Conservation (phyloP, 305 asterid genomes). For the Fraxinus latifolia region DNA sequence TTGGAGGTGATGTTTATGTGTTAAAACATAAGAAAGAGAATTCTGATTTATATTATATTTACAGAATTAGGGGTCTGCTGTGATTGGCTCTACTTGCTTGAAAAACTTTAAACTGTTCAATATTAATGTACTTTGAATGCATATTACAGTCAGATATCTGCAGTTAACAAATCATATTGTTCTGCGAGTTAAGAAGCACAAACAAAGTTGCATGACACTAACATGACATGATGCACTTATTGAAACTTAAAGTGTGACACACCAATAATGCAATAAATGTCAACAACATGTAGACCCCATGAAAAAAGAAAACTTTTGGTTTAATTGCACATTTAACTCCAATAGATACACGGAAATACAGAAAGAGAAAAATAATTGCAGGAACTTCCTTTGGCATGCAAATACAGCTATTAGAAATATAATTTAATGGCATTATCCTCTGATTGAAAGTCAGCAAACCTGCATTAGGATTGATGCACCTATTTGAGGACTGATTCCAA, state of each 20-base stretch:
- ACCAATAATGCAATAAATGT: neutral
- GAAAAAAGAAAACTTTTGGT: neutral
- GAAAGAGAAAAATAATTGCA: neutral
- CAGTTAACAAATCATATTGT: neutral
- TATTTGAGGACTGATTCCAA: constrained; percentile 96
- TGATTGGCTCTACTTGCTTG: neutral
- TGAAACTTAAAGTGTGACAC: neutral
- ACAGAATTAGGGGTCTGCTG: neutral
- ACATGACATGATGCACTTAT: neutral
- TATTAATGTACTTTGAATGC: neutral
- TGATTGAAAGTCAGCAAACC: constrained; percentile 39
- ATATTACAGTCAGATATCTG: neutral
- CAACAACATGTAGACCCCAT: neutral
- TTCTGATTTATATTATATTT: neutral
- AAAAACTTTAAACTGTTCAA: neutral
- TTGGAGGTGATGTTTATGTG: neutral
- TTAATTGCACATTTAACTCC: neutral
- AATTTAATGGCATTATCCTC: neutral
- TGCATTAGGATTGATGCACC: constrained; percentile 96
- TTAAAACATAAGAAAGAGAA: neutral
- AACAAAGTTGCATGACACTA: neutral
- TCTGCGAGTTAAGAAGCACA: neutral
- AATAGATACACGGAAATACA: neutral
- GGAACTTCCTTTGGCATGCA: neutral
- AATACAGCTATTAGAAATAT: neutral